A percentile compares a stretch with the other conserved stretches of the same genome.
Conservation (phyloP, 305 asterid genomes). For the Ilex paraguariensis region DNA sequence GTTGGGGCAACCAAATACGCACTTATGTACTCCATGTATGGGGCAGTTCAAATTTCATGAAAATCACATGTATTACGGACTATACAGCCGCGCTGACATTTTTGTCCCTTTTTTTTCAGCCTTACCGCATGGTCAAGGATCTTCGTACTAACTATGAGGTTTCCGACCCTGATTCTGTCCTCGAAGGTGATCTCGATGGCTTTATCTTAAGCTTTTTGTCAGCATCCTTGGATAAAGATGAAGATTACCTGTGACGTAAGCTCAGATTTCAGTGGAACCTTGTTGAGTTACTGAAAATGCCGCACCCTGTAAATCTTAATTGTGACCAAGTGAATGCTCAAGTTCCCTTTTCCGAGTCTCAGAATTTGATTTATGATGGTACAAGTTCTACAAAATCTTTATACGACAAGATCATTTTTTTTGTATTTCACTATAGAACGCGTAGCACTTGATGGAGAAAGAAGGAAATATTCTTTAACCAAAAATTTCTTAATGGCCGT, state of each 20-base stretch:
- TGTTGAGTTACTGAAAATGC: too few relatives aligned
- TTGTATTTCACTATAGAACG: too few relatives aligned
- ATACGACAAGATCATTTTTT: too few relatives aligned
- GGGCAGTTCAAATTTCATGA: neutral
- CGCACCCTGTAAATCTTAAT: too few relatives aligned
- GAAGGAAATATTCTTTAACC: too few relatives aligned
- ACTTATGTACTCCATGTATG: constrained; percentile 90
- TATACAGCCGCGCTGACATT: neutral
- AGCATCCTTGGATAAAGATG: constrained; percentile 64
- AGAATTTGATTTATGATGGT: too few relatives aligned
- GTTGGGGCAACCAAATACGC: constrained; percentile 96
- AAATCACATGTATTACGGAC: neutral
- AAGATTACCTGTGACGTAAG: constrained; percentile 17
- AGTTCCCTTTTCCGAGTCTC: too few relatives aligned
- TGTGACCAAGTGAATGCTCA: too few relatives aligned
- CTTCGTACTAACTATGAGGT: constrained; percentile 89
- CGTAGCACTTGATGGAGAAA: too few relatives aligned
- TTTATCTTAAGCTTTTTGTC: constrained; percentile 81
- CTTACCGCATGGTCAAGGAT: constrained; percentile 97
- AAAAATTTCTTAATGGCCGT: too few relatives aligned
- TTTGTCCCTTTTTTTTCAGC: constrained; percentile 38
- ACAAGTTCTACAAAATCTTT: too few relatives aligned
- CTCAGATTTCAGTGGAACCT: too few relatives aligned
- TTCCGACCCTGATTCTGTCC: constrained; percentile 87
- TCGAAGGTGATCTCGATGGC: constrained; percentile 81